Evolutionary conservation across 2,329 filamentous ascomycete genomes (phyloP), one percentile per base, ranked within the genome.

Genomic region (Lomentospora prolificans): DNA sequence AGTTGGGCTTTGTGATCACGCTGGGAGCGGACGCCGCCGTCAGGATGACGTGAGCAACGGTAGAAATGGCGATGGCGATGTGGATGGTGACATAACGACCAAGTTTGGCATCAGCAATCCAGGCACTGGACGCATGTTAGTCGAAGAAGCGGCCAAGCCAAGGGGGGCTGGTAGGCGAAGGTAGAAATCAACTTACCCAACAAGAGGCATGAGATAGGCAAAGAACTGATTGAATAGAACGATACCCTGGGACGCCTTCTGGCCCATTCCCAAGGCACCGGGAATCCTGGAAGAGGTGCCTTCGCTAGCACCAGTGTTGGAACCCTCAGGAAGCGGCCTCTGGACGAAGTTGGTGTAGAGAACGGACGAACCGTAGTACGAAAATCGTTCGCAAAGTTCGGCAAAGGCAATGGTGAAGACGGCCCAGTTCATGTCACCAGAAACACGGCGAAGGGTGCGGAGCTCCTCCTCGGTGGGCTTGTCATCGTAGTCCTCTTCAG

Each of bases 351-450:
- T 85, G 65, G 80, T 81, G 79, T 85, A 87, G 28, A 88, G 74
- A 30, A 84, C 77, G 46, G 81, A 78, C 3, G 83, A 84, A 55
- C 86, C 87, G 64, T 90, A 89, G 78, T 89, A 90, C 12, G 83
- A 86, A 70, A 88, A 89, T 51, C 86, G 83, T 71, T 90, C 87
- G 71, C 84, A 87, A 57, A 89, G 72, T 69, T 90, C 87, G 58
- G 87, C 81, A 59, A 89, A 82, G 51, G 84, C 85, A 58, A 90
- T 80, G 25, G 82, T 84, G 70, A 82, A 90, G 57, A 85, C 79
- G 55, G 76, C 72, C 77, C 78, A 83, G 51, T 83, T 82, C 58
- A 90, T 80, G 64, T 75, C 76, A 59, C 81, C 84, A 10, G 82
- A 80, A 22, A 87, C 78, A 63, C 82, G 80, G 52, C 75, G 78